phyloP scores from a whole-genome alignment of 192 early-diverging fungal species.

The Backusella sp. region DNA sequence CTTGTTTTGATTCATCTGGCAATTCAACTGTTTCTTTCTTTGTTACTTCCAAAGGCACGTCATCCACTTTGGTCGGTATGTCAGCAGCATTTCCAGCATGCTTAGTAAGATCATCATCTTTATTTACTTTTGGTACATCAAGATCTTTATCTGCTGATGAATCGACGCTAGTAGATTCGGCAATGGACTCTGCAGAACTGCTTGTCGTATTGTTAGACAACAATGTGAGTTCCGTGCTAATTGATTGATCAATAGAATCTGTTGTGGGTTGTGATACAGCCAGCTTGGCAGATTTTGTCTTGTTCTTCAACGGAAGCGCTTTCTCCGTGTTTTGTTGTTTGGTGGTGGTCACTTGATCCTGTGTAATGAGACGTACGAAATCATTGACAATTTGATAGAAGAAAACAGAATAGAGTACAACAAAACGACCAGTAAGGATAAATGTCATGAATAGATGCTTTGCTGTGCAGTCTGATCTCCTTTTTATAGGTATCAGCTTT shows the following conservation, averaged over 20 bases:
- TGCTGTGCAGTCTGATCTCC: neutral
- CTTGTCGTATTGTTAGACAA: conserved; percentile 5
- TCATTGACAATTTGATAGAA: neutral
- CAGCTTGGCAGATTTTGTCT: neutral
- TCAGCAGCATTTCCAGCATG: neutral
- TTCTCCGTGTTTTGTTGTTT: neutral
- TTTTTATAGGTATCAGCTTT: conserved; percentile 1
- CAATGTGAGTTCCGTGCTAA: neutral
- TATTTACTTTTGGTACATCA: neutral
- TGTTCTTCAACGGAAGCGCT: neutral
- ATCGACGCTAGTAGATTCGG: neutral
- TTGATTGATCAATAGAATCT: neutral
- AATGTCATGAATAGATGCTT: neutral
- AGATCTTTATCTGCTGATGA: neutral
- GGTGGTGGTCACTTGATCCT: neutral
- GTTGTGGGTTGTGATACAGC: neutral
- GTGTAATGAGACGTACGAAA: neutral
- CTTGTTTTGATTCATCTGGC: neutral
- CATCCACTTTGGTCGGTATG: neutral
- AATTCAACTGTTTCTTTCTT: neutral
- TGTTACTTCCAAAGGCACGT: neutral
- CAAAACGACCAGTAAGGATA: neutral
- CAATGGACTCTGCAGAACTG: neutral
- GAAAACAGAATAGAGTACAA: neutral
- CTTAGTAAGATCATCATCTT: neutral